Conservation (phyloP, 2,329 filamentous ascomycete species). For the Tolypocladium ophioglossoides region DNA sequence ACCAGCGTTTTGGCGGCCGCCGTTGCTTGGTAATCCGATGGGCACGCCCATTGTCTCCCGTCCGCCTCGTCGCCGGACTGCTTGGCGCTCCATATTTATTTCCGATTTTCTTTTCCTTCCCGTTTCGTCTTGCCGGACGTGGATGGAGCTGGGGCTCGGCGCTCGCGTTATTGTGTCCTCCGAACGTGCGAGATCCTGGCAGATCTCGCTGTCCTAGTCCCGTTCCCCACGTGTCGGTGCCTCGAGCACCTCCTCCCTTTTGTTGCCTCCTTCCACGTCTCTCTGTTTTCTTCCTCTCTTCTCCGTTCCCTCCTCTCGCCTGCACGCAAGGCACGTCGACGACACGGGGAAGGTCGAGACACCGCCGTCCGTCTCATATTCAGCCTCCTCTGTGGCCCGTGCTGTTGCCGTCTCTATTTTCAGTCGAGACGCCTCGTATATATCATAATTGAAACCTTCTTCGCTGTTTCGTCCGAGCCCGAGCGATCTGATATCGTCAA, state of each 20-base stretch:
- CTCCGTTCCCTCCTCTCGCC: not conserved
- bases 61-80: not conserved
- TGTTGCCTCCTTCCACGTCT: not conserved
- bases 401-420: not conserved
- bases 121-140: not conserved
- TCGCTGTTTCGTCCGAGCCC: not conserved
- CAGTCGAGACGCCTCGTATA: not conserved
- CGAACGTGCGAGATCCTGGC: not conserved
- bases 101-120: not conserved
- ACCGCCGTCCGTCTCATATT: not conserved
- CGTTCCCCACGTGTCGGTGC: not conserved
- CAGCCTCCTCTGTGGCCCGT: not conserved
- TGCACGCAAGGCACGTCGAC: not conserved
- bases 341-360: not conserved
- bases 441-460: not conserved
- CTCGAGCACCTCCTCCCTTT: not conserved
- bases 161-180: not conserved
- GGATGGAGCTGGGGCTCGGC: not conserved
- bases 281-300: not conserved
- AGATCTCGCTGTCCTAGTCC: too few species aligned
- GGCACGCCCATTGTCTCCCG: not conserved
- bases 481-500: not conserved
- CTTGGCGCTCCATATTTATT: not conserved
- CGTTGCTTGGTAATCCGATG: not conserved
- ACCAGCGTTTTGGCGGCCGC: not conserved